phyloP scores from a whole-genome alignment of 192 early-diverging fungal species.

The Entophlyctis luteolus region DNA sequence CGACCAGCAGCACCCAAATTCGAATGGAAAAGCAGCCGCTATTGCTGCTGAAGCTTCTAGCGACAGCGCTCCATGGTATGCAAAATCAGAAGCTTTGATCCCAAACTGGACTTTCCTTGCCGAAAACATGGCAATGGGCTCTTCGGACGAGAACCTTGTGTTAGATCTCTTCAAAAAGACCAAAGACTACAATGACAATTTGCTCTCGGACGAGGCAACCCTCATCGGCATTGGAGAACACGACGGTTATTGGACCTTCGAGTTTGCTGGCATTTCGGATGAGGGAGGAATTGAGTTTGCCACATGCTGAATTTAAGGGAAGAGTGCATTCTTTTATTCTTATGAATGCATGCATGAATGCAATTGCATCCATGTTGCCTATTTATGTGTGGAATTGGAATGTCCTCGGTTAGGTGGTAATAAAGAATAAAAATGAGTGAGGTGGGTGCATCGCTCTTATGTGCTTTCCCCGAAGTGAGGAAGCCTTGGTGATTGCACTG shows the following conservation, averaged over 20 bases:
- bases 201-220: slow-evolving; percentile 6
- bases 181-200: slow-evolving; percentile 12
- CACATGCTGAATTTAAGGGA: slow-evolving; percentile 16
- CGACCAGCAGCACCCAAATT: neutral
- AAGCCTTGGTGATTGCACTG: slow-evolving; percentile 24
- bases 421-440: neutral
- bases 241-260: slow-evolving; percentile 24
- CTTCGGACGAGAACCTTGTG: slow-evolving; percentile 4
- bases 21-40: neutral
- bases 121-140: slow-evolving; percentile 22
- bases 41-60: neutral
- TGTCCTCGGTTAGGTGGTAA: no score
- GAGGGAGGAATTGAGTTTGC: neutral
- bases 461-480: neutral
- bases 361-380: no score
- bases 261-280: slow-evolving; percentile 24
- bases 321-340: neutral
- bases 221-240: slow-evolving; percentile 20
- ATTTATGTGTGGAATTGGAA: no score
- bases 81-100: slow-evolving; percentile 2
- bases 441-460: slow-evolving; percentile 25
- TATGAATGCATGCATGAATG: neutral
- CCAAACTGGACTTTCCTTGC: slow-evolving; percentile 24
- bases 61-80: neutral
- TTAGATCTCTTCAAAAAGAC: slow-evolving; percentile 18